Evolutionary conservation across 208 protist species (phyloP).

Genomic region (Trypanosoma mega): DNA sequence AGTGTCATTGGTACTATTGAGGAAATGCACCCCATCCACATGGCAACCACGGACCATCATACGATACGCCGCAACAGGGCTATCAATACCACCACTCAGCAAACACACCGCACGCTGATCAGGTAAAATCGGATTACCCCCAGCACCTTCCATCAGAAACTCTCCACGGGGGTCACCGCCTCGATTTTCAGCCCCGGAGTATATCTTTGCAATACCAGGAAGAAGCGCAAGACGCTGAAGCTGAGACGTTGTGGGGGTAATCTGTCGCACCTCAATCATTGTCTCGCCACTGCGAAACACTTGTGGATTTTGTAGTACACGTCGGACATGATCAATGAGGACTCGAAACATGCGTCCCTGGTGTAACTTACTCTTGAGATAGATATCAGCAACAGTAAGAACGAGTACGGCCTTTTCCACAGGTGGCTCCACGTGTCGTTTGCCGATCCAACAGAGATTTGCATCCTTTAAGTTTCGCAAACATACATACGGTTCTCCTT

Average conservation of each 20-base stretch:
- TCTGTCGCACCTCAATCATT: conserved; percentile 70
- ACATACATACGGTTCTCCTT: conserved; percentile 72
- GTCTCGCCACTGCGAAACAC: conserved; percentile 68
- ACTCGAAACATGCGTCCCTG: conserved; percentile 63
- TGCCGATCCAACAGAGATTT: conserved; percentile 55
- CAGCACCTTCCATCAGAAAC: conserved; percentile 50
- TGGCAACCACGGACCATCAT: conserved; percentile 85
- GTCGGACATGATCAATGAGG: conserved; percentile 57
- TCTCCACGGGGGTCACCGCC: conserved; percentile 62
- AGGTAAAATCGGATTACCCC: conserved; percentile 65
- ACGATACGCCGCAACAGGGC: conserved; percentile 81
- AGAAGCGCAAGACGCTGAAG: conserved; percentile 54
- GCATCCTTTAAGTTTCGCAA: conserved; percentile 48
- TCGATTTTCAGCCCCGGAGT: conserved; percentile 30
- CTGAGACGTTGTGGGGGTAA: conserved; percentile 44
- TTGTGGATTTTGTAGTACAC: conserved; percentile 63
- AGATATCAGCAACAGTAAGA: conserved; percentile 76
- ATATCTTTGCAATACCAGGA: conserved; percentile 78
- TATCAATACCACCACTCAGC: conserved; percentile 84
- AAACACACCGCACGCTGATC: conserved; percentile 62
- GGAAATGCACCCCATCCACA: conserved; percentile 74
- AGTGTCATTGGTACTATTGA: conserved; percentile 85
- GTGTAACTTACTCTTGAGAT: conserved; percentile 75
- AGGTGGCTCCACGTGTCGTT: conserved; percentile 56
- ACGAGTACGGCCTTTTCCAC: conserved; percentile 51